Percentiles rank a stretch among this genome's conserved stretches.
Evolutionary conservation across 2,329 filamentous ascomycete genomes (phyloP).

Genomic region (Fusarium sp.): DNA sequence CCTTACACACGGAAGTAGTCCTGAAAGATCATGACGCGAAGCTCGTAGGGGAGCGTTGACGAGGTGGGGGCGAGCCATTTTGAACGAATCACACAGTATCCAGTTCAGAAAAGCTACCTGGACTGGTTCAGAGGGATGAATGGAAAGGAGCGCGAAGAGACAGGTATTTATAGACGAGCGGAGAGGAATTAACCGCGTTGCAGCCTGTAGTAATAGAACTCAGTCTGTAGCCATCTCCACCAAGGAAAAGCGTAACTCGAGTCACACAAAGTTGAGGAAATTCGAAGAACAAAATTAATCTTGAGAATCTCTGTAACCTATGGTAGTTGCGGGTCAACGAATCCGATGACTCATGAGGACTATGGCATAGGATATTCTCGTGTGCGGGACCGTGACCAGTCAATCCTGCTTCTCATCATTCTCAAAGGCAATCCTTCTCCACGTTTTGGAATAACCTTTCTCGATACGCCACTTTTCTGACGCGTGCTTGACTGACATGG

Average conservation of each 20-base stretch:
- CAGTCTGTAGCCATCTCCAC: neutral
- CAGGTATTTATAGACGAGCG: neutral
- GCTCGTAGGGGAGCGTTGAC: neutral
- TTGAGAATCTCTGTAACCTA: neutral
- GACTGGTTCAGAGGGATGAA: neutral
- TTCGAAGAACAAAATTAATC: too few relatives aligned
- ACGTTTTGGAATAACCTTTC: constrained; percentile 17
- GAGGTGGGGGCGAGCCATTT: neutral
- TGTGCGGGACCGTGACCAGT: neutral
- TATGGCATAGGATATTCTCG: too few relatives aligned
- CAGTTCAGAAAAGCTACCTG: neutral
- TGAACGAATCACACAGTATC: neutral
- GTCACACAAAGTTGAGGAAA: too few relatives aligned
- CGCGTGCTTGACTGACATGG: constrained; percentile 12
- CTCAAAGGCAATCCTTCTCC: constrained; percentile 13
- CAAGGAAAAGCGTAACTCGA: neutral
- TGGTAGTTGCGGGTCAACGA: too few relatives aligned
- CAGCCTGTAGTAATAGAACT: neutral
- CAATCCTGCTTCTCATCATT: neutral
- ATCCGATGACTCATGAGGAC: too few relatives aligned
- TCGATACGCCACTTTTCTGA: constrained; percentile 38
- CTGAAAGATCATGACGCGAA: neutral
- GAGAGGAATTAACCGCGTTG: neutral
- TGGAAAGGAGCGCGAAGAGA: neutral
- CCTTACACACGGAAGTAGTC: neutral